Base-by-base conservation (phyloP, 768 basidiomycete genomes). In the Porphyrellus cyaneotinctus region DNA sequence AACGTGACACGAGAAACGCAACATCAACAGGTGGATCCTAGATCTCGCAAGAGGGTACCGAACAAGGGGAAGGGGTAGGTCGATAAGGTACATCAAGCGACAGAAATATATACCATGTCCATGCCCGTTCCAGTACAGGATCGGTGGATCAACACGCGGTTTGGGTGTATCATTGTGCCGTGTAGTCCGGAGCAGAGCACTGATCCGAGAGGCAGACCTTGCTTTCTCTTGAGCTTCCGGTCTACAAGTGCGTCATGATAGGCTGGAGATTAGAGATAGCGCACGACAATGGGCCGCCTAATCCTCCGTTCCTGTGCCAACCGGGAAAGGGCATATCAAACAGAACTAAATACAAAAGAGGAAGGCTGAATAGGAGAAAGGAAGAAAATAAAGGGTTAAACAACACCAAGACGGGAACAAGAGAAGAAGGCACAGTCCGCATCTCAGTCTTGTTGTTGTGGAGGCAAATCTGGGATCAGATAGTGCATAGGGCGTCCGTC, bases 391-490 rank as follows among this genome's bases (percentile, higher is more conserved):
- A 18, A 22, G 17, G 20, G 22, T 13, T 18, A 15, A 47, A 15
- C 51, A 32, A 26, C 22, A 28, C 23, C 30, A 20, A 26, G 24
- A 15, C 8, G 10, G 35, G 28, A 49, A 32, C 20, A 26, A 26
- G 35, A 35, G 24, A 43, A 53, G 22, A 37, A 37, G 30, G 50
- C 44, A 24, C 50, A 33, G 44, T 48, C 47, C 41, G 23, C 14
- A 42, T 53, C 36, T 66, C 53, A 66, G 30, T 72, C 66, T 49
- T 45, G 60, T 58, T 57, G 62, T 12, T 66, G 66, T 18, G 62
- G 65, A 17, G 81, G 82, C 74, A 82, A 73, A 59, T 83, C 82
- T 10, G 82, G 82, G 37, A 83, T 82, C 52, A 83, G 62, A 70
- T 80, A 82, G 64, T 83, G 82, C 53, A 83, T 57, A 23, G 74